phyloP scores from a whole-genome alignment of 495 filamentous ascomycete species.

The Massariosphaeria phaeospora region DNA sequence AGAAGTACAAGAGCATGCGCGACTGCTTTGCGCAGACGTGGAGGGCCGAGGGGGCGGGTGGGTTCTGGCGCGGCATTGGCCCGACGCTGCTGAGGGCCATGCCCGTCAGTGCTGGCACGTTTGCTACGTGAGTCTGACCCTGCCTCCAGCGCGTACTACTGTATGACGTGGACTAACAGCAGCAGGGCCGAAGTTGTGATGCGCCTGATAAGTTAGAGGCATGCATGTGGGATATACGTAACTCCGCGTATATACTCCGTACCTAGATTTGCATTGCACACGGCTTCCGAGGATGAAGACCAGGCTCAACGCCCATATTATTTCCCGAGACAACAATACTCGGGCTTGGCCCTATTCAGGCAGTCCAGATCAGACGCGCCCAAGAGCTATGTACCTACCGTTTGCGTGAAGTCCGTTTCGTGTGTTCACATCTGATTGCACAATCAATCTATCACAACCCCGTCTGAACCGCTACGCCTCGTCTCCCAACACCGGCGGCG shows the following conservation, averaged over 20 bases:
- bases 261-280: not conserved
- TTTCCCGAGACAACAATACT: not conserved
- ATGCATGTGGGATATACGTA: not conserved
- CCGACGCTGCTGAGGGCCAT: conserved; percentile 94
- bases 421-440: too few relatives aligned
- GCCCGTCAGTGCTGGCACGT: conserved; percentile 95
- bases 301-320: not conserved
- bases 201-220: conserved; percentile 49
- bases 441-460: too few relatives aligned
- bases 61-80: conserved; percentile 94
- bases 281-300: not conserved
- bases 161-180: conserved; percentile 41
- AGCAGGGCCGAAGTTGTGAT: conserved; percentile 58
- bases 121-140: conserved; percentile 61
- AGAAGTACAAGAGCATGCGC: conserved; percentile 73
- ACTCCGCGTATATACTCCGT: not conserved
- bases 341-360: too few relatives aligned
- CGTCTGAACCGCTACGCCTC: too few relatives aligned
- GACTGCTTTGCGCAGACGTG: conserved; percentile 87
- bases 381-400: too few relatives aligned
- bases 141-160: not conserved
- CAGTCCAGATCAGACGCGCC: too few relatives aligned
- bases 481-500: too few relatives aligned
- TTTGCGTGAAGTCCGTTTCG: too few relatives aligned
- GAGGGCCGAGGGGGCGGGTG: conserved; percentile 66